Conservation (phyloP, 352 stramenopile genomes). For the Pseudoperonospora humuli region DNA sequence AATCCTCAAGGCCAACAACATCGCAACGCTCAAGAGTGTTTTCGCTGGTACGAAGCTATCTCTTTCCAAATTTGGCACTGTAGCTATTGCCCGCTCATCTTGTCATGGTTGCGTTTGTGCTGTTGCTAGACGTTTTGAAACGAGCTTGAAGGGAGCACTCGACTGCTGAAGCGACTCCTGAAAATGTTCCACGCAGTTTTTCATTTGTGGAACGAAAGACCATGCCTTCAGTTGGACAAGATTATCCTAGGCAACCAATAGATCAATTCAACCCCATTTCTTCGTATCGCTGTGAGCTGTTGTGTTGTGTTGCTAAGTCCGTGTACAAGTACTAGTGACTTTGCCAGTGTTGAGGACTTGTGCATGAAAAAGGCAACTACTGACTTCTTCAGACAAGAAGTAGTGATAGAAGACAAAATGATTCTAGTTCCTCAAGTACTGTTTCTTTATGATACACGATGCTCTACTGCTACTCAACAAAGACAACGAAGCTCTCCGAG, state of each 20-base stretch:
- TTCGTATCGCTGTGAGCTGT: constrained; percentile 13
- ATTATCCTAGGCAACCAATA: constrained; percentile 29
- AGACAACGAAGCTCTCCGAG: constrained; percentile 18
- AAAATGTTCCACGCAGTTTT: too few species aligned
- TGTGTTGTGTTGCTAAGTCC: constrained; percentile 1
- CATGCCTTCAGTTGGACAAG: constrained; percentile 8
- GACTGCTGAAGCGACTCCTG: constrained; percentile 5
- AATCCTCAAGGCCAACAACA: constrained; percentile 71
- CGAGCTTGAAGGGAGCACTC: constrained; percentile 14
- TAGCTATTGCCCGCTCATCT: constrained; percentile 6
- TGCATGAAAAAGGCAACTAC: neutral
- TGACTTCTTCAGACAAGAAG: neutral
- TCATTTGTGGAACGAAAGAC: neutral
- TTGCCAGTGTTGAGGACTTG: neutral
- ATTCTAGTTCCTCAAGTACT: constrained; percentile 21
- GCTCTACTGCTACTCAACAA: constrained; percentile 36
- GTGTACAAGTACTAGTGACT: constrained; percentile 20
- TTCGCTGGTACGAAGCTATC: constrained; percentile 44
- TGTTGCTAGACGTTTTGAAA: constrained; percentile 26
- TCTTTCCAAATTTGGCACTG: neutral
- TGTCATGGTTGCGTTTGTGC: constrained; percentile 18
- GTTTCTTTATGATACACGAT: constrained; percentile 36
- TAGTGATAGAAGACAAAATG: neutral
- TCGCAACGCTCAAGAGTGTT: constrained; percentile 56
- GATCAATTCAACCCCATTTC: constrained; percentile 18